phyloP scores from a whole-genome alignment of 2,329 filamentous ascomycete genomes.

The Kalaharituber pfeilii region DNA sequence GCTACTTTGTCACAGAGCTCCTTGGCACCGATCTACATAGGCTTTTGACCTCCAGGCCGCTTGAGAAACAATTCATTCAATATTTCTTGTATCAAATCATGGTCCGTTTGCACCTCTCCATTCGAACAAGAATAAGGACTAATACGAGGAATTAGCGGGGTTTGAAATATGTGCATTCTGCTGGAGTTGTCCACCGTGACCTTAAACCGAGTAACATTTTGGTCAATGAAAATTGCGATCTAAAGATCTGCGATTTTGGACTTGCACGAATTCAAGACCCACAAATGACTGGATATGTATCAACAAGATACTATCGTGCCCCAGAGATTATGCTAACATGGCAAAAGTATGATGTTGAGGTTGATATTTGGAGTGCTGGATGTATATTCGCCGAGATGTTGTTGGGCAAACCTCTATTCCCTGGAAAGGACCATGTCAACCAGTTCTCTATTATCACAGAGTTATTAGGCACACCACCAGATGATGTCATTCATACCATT shows the following conservation, averaged over 20 bases:
- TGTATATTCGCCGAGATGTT: constrained; percentile 99
- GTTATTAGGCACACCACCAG: constrained; percentile 82
- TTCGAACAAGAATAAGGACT: too few relatives aligned
- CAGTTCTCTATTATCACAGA: constrained; percentile 99
- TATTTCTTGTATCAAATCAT: constrained; percentile 99
- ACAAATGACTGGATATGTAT: constrained; percentile 99
- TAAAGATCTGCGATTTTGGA: constrained; percentile 99
- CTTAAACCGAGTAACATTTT: constrained; percentile 98
- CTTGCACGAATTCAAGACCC: constrained; percentile 94
- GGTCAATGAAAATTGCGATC: constrained; percentile 97
- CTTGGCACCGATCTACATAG: constrained; percentile 92
- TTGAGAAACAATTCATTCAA: constrained; percentile 99
- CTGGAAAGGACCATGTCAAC: constrained; percentile 97
- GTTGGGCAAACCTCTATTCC: constrained; percentile 93
- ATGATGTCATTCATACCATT: constrained; percentile 97
- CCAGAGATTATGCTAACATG: constrained; percentile 99
- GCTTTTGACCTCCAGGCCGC: constrained; percentile 78
- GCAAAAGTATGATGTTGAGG: constrained; percentile 99
- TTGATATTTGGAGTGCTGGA: constrained; percentile 97
- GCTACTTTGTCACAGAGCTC: constrained; percentile 96
- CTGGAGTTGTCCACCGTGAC: constrained; percentile 92
- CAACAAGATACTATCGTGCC: constrained; percentile 93
- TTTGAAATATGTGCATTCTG: constrained; percentile 97
- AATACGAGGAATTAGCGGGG: constrained; percentile 47
- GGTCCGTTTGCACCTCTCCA: constrained; percentile 38